Base-by-base conservation (phyloP, 2,329 filamentous ascomycete genomes). In the Kalmusia sp. region DNA sequence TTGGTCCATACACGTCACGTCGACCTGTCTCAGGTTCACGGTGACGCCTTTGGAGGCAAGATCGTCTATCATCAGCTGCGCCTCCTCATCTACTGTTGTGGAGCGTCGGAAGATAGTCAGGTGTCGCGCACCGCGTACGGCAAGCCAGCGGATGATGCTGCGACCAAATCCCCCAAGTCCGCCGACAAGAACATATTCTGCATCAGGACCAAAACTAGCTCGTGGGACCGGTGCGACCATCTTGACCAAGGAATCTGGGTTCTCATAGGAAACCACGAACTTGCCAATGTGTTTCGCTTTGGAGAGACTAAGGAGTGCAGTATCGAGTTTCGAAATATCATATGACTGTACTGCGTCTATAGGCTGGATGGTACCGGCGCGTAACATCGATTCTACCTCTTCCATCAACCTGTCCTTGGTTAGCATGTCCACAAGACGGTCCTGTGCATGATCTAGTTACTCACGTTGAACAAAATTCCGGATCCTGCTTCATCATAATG, bases 81-180 rank as follows among this genome's bases (percentile, higher is more conserved):
- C 41, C 33, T 53, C 49, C 3, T 41, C 5, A 8, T 17, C n/a
- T 11, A 27, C 4, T 9, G 11, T 17, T 3, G 49, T 52, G 9
- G 45, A 47, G 7, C 59, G 54, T n/a, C 44, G 44, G n/a, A 54
- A 25, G 17, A 53, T 31, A 14, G 50, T 38, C 6, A 63, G 25
- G 6, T 57, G 15, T 12, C 28, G 33, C 7, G 59, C 62, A 7
- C 55, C 60, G 17, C 56, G 56, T 17, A 31, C 25, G n/a, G 51
- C 49, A 58, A 64, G 57, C 53, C 51, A 63, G 14, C 38, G 47
- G 6, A 55, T 11, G 14, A 63, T 51, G 7, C 31, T 28, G 12
- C 44, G 6, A 21, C 62, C 60, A n/a, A 64, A 31, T 14, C 60
- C 62, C 11, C 58, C 50, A 5, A 61, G 34, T 7, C 62, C 49